Conservation (phyloP, 768 basidiomycete species). For the Hygrophorus pudorinus region DNA sequence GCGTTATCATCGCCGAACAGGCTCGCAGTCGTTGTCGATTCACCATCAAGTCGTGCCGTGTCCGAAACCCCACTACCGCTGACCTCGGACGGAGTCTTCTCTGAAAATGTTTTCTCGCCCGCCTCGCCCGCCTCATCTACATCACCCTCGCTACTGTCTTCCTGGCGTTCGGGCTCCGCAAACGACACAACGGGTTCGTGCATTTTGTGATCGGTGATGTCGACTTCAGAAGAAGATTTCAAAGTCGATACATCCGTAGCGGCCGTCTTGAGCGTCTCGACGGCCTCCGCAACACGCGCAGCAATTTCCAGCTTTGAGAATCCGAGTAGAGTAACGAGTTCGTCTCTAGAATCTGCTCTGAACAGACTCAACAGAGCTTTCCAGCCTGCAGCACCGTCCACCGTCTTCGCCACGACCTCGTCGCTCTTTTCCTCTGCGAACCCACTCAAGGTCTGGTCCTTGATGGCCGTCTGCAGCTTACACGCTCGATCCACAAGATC, state of each 20-base stretch:
- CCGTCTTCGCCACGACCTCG: conserved; percentile 17
- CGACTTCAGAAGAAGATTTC: conserved; percentile 26
- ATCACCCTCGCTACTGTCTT: conserved; percentile 25
- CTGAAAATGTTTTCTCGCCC: conserved; percentile 25
- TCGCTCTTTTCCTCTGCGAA: conserved; percentile 57
- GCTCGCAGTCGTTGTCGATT: conserved; percentile 75
- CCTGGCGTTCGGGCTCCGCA: conserved; percentile 59
- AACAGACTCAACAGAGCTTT: conserved; percentile 84
- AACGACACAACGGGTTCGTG: conserved; percentile 80
- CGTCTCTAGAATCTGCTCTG: conserved; percentile 80
- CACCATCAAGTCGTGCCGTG: conserved; percentile 50
- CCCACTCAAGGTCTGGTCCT: conserved; percentile 42
- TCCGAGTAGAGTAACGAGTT: conserved; percentile 82
- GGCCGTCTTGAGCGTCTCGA: conserved; percentile 56
- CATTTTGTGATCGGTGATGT: conserved; percentile 31
- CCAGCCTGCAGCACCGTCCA: conserved; percentile 53
- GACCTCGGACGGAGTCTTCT: conserved; percentile 67
- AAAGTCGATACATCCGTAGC: conserved; percentile 22
- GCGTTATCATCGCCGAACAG: conserved; percentile 74
- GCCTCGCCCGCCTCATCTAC: conserved; percentile 29
- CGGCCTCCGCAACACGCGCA: conserved; percentile 69
- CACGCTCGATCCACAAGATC: conserved; percentile 65
- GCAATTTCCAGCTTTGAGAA: conserved; percentile 87
- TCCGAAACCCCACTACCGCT: conserved; percentile 59
- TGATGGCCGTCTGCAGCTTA: conserved; percentile 53